These are phyloP conservation scores for Quercus lobata DNA, from an alignment of 331 rosid genomes.

Conservation along the genomic window DNA sequence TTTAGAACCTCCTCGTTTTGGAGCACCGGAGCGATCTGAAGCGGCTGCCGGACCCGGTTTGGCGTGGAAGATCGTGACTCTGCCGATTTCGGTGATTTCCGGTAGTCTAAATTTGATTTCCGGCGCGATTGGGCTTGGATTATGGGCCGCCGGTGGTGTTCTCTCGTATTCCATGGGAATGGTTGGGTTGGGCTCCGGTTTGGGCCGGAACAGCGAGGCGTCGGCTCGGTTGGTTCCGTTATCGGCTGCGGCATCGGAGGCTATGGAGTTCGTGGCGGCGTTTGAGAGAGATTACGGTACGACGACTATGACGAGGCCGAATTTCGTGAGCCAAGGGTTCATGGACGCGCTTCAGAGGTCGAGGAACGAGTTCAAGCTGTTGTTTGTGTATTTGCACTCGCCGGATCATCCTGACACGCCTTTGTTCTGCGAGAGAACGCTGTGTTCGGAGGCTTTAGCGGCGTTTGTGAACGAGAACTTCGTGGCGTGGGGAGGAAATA, in stretches of 20 bases:
- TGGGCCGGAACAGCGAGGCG: slow-evolving; percentile 28
- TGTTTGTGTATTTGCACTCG: slow-evolving; percentile 90
- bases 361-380: slow-evolving; percentile 59
- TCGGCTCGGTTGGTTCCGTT: slow-evolving; percentile 57
- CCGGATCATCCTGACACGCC: slow-evolving; percentile 96
- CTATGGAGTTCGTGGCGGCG: slow-evolving; percentile 53
- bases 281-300: slow-evolving; percentile 78
- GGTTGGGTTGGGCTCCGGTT: slow-evolving; percentile 48
- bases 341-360: slow-evolving; percentile 93
- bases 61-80: slow-evolving; percentile 77
- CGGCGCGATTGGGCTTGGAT: slow-evolving; percentile 78
- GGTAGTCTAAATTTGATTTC: slow-evolving; percentile 79
- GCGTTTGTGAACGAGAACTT: slow-evolving; percentile 83
- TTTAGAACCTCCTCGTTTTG: slow-evolving; percentile 1
- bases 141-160: slow-evolving; percentile 97
- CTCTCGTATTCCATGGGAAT: slow-evolving; percentile 81
- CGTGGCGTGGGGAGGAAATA: slow-evolving; percentile 95
- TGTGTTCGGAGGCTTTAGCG: slow-evolving; percentile 54
- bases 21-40: slow-evolving; percentile 19
- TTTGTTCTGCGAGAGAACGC: slow-evolving; percentile 68
- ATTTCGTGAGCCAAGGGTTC: slow-evolving; percentile 79
- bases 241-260: slow-evolving; percentile 67
- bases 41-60: slow-evolving; percentile 44
- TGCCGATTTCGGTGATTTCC: slow-evolving; percentile 86
- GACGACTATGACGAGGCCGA: slow-evolving; percentile 33